Conservation (phyloP, 1,284 basidiomycete genomes). For the Ceratobasidium sp. region DNA sequence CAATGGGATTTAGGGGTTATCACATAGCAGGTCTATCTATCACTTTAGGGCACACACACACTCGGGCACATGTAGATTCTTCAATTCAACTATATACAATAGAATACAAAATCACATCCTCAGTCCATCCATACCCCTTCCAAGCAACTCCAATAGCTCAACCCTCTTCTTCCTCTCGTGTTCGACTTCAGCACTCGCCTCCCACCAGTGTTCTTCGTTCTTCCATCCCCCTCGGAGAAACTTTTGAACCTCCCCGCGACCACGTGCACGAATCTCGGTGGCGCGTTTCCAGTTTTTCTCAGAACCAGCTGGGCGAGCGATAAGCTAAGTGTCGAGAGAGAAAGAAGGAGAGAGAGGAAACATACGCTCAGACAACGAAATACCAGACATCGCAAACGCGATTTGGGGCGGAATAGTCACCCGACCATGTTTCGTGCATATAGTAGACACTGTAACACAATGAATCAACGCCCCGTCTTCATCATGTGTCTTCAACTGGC, state of each 20-base stretch:
- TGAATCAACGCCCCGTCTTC: conserved; percentile 60
- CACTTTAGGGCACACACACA: no score
- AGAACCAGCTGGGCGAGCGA: not conserved
- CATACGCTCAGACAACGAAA: conserved; percentile 29
- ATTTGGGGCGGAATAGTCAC: conserved; percentile 73
- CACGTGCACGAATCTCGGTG: conserved; percentile 3
- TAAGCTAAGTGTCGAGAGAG: not conserved
- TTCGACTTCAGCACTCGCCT: conserved; percentile 38
- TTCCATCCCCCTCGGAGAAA: conserved; percentile 42
- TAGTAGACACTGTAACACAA: conserved; percentile 70
- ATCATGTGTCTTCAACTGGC: conserved; percentile 6
- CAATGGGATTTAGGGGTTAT: no score
- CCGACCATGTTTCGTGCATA: conserved; percentile 77
- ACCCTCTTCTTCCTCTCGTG: conserved; percentile 30
- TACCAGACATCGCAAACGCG: conserved; percentile 52
- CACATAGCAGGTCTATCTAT: no score
- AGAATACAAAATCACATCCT: not conserved
- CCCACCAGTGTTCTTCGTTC: conserved; percentile 33
- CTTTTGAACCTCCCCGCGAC: conserved; percentile 28
- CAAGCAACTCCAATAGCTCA: conserved; percentile 25
- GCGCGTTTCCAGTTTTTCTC: conserved; percentile 10
- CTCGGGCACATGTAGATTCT: no score
- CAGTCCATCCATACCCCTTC: conserved; percentile 32
- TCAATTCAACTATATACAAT: not conserved
- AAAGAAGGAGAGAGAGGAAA: not conserved